These are phyloP conservation scores for Podospora conica DNA, from an alignment of 495 filamentous ascomycete species.

Conservation along the genomic window DNA sequence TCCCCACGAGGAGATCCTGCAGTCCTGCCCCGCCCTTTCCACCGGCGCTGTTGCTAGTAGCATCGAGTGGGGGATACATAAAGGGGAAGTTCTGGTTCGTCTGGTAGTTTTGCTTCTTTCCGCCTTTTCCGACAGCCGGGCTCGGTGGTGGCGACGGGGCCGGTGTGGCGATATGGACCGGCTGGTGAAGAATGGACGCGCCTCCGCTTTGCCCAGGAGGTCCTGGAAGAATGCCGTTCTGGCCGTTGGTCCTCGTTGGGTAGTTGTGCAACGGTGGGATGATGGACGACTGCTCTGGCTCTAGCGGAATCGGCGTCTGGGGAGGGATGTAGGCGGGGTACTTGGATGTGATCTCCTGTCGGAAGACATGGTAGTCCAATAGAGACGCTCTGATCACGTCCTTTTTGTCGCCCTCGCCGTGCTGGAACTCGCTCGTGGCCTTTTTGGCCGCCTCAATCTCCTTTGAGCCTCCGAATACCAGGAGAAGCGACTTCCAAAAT, in stretches of 20 bases:
- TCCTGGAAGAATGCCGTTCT: conserved; percentile 42
- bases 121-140: conserved; percentile 82
- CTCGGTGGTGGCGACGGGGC: conserved; percentile 96
- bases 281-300: conserved; percentile 83
- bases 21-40: conserved; percentile 74
- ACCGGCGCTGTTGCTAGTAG: conserved; percentile 72
- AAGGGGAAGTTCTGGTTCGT: conserved; percentile 99
- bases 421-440: conserved; percentile 45
- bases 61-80: conserved; percentile 87
- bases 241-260: conserved; percentile 45
- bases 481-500: conserved; percentile 84
- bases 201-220: conserved; percentile 49
- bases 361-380: conserved; percentile 91
- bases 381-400: conserved; percentile 81
- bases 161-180: conserved; percentile 95
- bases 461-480: conserved; percentile 71
- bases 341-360: conserved; percentile 97
- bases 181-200: conserved; percentile 86
- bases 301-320: conserved; percentile 72
- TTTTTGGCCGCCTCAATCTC: conserved; percentile 70
- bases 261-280: conserved; percentile 78
- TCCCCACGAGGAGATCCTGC: conserved; percentile 69
- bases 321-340: conserved; percentile 95
- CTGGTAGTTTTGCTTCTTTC: conserved; percentile 98
- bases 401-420: conserved; percentile 42